These are phyloP conservation scores for Rhodotorula paludigena DNA, from an alignment of 768 basidiomycete genomes.

Conservation along the genomic window DNA sequence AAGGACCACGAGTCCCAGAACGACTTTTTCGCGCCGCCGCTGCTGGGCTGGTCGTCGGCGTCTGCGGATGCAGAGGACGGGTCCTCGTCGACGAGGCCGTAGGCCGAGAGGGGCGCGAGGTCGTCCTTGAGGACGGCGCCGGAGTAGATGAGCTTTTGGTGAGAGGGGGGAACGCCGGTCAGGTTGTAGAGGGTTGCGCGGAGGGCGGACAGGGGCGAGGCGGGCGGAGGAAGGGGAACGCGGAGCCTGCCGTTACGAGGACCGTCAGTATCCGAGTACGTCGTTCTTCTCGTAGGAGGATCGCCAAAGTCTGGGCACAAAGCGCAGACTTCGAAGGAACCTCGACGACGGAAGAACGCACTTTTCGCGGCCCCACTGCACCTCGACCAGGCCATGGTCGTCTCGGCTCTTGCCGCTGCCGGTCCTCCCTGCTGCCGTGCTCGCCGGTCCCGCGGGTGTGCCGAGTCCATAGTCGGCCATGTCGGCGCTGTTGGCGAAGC, in stretches of 20 bases:
- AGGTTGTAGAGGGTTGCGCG: conserved; percentile 63
- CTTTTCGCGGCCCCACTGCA: conserved; percentile 44
- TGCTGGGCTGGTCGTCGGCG: not conserved
- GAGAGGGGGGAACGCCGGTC: conserved; percentile 63
- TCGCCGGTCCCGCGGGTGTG: not conserved
- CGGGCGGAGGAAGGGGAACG: conserved; percentile 57
- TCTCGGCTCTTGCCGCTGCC: not conserved
- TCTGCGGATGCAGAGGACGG: not conserved
- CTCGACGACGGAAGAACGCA: too few species aligned
- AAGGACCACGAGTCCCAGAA: conserved; percentile 35
- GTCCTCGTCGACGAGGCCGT: conserved; percentile 26
- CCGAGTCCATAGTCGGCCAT: conserved; percentile 25
- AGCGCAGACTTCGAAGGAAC: conserved; percentile 11
- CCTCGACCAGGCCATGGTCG: conserved; percentile 29
- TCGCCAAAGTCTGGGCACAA: too few species aligned
- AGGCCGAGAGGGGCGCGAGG: conserved; percentile 50
- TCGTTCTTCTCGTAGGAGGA: not conserved
- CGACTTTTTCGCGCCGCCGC: not conserved
- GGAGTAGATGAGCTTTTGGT: conserved; percentile 73
- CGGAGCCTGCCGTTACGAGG: conserved; percentile 50
- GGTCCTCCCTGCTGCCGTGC: not conserved
- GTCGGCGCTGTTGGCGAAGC: too few species aligned
- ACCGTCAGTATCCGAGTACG: conserved; percentile 17
- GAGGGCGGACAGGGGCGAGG: conserved; percentile 59
- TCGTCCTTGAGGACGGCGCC: conserved; percentile 90